Conservation (phyloP, 768 basidiomycete genomes). For the Termitomyces sp. region DNA sequence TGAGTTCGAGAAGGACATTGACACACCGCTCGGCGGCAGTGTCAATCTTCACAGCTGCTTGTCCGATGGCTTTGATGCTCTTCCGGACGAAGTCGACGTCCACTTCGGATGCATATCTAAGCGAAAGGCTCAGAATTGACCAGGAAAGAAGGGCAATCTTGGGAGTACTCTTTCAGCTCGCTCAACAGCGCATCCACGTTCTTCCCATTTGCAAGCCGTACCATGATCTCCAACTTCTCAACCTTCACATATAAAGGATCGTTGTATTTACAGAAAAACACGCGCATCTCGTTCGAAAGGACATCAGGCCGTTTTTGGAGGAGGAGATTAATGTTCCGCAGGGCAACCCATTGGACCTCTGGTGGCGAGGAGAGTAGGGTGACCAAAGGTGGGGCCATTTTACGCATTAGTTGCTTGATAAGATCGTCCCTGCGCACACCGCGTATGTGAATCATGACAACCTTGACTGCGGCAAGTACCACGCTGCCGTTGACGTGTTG, state of each 20-base stretch:
- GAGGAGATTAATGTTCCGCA: constrained; percentile 94
- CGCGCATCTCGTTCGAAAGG: constrained; percentile 94
- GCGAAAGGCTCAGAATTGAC: constrained; percentile 1
- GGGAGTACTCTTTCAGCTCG: constrained; percentile 88
- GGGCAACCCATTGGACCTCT: constrained; percentile 97
- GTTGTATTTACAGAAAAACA: constrained; percentile 99
- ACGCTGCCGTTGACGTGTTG: constrained; percentile 97
- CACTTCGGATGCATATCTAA: constrained; percentile 92
- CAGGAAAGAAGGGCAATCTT: neutral
- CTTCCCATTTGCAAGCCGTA: constrained; percentile 82
- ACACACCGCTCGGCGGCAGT: constrained; percentile 92
- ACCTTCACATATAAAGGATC: constrained; percentile 99
- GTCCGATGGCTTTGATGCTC: constrained; percentile 94
- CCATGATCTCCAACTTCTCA: constrained; percentile 99
- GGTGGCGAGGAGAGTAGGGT: constrained; percentile 95
- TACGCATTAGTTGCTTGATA: constrained; percentile 79
- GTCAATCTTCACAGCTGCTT: constrained; percentile 95
- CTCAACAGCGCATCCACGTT: constrained; percentile 95
- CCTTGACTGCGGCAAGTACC: constrained; percentile 95
- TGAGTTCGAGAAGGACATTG: constrained; percentile 89
- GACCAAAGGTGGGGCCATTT: constrained; percentile 97
- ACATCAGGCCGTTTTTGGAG: constrained; percentile 91
- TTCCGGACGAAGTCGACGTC: constrained; percentile 98
- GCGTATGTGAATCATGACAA: constrained; percentile 97
- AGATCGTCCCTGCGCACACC: constrained; percentile 79